Conservation (phyloP, 192 early-diverging fungal species). For the Rhizophagus clarus region DNA sequence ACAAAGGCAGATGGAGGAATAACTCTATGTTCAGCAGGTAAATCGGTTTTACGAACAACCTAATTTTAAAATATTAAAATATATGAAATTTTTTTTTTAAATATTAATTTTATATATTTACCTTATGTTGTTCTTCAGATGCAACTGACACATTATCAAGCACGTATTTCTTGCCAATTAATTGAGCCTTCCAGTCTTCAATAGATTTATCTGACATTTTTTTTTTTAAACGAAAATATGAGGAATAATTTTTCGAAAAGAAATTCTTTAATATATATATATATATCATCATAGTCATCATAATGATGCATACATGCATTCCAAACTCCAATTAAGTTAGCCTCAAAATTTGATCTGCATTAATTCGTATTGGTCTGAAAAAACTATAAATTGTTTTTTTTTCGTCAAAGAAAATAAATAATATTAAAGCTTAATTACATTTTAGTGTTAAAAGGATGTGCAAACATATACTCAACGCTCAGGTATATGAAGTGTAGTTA, state of each 20-base stretch:
- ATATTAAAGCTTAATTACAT: neutral
- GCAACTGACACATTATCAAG: neutral
- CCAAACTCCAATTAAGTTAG: too few relatives aligned
- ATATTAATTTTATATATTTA: neutral
- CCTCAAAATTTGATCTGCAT: too few relatives aligned
- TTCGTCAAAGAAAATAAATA: too few relatives aligned
- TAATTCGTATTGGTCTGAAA: too few relatives aligned
- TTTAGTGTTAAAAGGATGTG: constrained; percentile 60
- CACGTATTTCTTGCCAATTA: neutral
- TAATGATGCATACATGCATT: too few relatives aligned
- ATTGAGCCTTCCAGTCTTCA: neutral
- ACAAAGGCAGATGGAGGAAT: neutral
- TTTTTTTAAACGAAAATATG: neutral
- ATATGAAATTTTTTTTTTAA: neutral
- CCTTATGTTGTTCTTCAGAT: neutral
- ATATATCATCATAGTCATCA: too few relatives aligned
- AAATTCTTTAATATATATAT: too few relatives aligned
- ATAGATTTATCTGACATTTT: constrained; percentile 11
- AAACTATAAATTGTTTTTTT: too few relatives aligned
- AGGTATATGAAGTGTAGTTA: constrained; percentile 67
- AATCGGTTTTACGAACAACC: neutral
- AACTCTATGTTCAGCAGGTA: neutral
- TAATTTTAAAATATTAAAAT: neutral
- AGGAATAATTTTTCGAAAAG: neutral
- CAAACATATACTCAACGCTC: constrained; percentile 97